Evolutionary conservation across 2,329 filamentous ascomycete species (phyloP), one percentile per base, ranked within the genome.

Genomic region (Microdochium paspali): DNA sequence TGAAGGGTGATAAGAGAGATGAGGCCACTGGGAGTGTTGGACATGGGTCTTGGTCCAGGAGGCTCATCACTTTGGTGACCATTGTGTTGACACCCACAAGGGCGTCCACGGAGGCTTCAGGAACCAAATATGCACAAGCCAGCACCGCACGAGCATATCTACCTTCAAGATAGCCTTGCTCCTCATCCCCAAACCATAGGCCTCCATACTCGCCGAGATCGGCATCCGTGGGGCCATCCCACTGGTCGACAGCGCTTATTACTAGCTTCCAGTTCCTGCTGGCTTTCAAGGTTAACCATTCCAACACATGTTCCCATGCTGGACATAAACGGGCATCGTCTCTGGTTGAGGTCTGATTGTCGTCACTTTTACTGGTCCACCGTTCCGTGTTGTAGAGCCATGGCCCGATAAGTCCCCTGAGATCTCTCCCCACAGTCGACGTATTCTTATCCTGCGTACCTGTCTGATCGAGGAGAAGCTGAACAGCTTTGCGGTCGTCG

Each of bases 141-240:
- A 90, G 68, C 2, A 78, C 78, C 42, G 83, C 77, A 49, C 82
- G 81, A 39, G 80, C 81, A 60, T 88, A 90, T 44, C 77, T 74
- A 31, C 70, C 66, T 55, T 83, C 75, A 4, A 90, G 68, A 51
- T 79, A 74, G 28, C 71, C 67, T 53, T 80, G 76, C 43, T 79
- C 71, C 3, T 77, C 70, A 44, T 86, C 80, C 44, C 76, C 73
- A 44, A 88, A 61, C 66, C 79, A 79, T 44, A 72, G 63, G 2
- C 69, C 69, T 7, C 74, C 73, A 53, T 74, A 78, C 12, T 76
- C 77, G 3, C 82, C 84, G 4, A 88, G 61, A 53, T 90, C 83
- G 44, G 84, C 73, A 57, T 90, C 86, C 6, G 70, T 69, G 1
- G 85, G 84, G 0, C 86, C 87, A 55, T 84, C 79, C 86, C 86